Evolutionary conservation across 768 basidiomycete species (phyloP).

Genomic region (Leccinum imitatum): DNA sequence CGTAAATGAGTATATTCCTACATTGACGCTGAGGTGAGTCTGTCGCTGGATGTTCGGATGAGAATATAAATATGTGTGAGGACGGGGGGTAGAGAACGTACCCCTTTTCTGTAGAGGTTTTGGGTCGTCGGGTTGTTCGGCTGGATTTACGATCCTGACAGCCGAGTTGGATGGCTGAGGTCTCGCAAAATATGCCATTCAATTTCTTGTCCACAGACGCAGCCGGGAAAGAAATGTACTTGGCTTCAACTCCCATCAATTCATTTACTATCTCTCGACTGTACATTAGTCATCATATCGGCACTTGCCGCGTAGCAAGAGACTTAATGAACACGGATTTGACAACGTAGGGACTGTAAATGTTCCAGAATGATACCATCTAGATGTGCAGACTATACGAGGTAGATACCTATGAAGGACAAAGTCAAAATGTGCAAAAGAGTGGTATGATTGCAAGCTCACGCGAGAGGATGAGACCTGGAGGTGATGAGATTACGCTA

Average conservation of each 20-base stretch:
- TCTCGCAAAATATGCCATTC: constrained; percentile 71
- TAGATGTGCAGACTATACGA: too few relatives aligned
- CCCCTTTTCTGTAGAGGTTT: constrained; percentile 54
- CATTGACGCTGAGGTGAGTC: constrained; percentile 79
- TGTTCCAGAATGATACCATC: too few relatives aligned
- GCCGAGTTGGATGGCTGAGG: constrained; percentile 58
- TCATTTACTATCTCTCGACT: not conserved
- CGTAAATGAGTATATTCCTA: constrained; percentile 89
- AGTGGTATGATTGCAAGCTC: too few relatives aligned
- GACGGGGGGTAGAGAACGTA: constrained; percentile 30
- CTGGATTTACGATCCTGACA: constrained; percentile 71
- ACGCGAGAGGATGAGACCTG: too few relatives aligned
- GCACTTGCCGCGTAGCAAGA: constrained; percentile 10
- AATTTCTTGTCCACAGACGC: constrained; percentile 4
- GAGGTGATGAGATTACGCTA: too few relatives aligned
- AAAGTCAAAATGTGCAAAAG: too few relatives aligned
- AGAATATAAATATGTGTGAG: not conserved
- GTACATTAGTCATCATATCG: constrained; percentile 21
- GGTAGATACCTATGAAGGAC: too few relatives aligned
- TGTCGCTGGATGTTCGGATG: constrained; percentile 27
- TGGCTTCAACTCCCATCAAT: constrained; percentile 3
- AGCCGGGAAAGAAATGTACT: too few relatives aligned
- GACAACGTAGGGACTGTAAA: too few relatives aligned
- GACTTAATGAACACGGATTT: too few relatives aligned
- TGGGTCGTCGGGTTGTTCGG: constrained; percentile 39